These are phyloP conservation scores for Angophora floribunda DNA, from an alignment of 345 rosid species.

Conservation along the genomic window DNA sequence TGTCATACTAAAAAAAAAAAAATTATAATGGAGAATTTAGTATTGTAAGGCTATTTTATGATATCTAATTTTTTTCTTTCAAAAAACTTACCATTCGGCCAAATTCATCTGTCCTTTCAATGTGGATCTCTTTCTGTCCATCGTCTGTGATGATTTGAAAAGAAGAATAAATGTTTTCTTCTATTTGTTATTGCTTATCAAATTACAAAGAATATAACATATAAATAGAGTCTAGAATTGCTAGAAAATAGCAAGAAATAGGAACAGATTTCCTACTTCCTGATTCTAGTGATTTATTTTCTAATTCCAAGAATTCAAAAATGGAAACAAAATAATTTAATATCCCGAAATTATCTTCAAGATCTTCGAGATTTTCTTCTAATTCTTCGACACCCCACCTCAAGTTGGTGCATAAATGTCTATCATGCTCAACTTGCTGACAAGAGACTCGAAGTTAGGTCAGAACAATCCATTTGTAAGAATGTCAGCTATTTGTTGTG, in stretches of 20 bases:
- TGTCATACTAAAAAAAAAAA: background rate
- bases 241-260: no score
- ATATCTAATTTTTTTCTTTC: background rate
- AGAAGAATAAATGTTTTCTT: no score
- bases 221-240: no score
- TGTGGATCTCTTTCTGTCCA: constrained; percentile 48
- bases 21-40: background rate
- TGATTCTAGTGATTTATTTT: no score
- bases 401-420: background rate
- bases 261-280: no score
- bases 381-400: background rate
- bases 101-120: constrained; percentile 90
- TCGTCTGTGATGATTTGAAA: background rate
- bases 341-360: no score
- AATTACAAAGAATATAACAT: no score
- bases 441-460: background rate
- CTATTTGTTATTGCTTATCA: no score
- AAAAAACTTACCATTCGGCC: constrained; percentile 74
- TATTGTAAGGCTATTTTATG: background rate
- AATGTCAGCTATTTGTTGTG: background rate
- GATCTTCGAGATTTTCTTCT: no score
- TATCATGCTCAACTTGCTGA: background rate
- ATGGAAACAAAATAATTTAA: no score
- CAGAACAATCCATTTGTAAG: background rate
- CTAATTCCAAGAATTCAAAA: no score